Conservation (phyloP, 2,329 filamentous ascomycete genomes). For the Colletotrichum agaves region DNA sequence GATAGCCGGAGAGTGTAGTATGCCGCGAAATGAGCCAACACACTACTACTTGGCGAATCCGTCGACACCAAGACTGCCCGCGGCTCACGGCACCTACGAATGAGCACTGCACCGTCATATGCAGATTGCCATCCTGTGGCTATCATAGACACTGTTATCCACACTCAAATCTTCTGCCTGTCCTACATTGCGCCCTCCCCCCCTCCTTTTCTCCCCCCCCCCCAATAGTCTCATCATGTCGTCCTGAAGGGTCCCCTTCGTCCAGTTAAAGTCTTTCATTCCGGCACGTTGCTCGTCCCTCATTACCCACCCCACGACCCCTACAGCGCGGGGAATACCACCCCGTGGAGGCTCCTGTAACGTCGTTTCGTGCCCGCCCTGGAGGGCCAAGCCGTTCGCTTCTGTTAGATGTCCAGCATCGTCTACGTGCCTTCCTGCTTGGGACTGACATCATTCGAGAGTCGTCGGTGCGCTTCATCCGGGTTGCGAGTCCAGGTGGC, state of each 20-base stretch:
- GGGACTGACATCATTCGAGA: neutral
- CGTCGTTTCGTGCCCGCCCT: slow-evolving; percentile 12
- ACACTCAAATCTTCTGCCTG: neutral
- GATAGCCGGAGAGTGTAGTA: slow-evolving; percentile 5
- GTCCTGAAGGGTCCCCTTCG: neutral
- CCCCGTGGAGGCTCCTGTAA: slow-evolving; percentile 31
- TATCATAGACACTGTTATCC: slow-evolving; percentile 13
- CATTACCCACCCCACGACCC: slow-evolving; percentile 14
- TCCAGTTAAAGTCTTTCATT: slow-evolving; percentile 32
- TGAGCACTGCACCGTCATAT: slow-evolving; percentile 8
- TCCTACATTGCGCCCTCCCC: too few relatives aligned
- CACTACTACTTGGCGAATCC: slow-evolving; percentile 14
- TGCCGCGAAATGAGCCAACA: slow-evolving; percentile 14
- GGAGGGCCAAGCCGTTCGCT: neutral
- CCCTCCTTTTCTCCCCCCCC: neutral
- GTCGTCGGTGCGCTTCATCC: neutral
- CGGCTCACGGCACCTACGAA: slow-evolving; percentile 16
- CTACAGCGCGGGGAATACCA: slow-evolving; percentile 10
- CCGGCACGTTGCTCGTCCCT: slow-evolving; percentile 30
- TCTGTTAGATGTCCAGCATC: slow-evolving; percentile 1
- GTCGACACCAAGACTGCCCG: slow-evolving; percentile 21
- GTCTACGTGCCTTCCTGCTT: neutral
- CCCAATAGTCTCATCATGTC: neutral
- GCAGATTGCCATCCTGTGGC: neutral
- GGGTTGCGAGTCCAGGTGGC: neutral